Percentiles rank a stretch among this genome's conserved stretches.
These are phyloP conservation scores for Leccinum variicolor DNA, from an alignment of 768 basidiomycete species.

Conservation along the genomic window DNA sequence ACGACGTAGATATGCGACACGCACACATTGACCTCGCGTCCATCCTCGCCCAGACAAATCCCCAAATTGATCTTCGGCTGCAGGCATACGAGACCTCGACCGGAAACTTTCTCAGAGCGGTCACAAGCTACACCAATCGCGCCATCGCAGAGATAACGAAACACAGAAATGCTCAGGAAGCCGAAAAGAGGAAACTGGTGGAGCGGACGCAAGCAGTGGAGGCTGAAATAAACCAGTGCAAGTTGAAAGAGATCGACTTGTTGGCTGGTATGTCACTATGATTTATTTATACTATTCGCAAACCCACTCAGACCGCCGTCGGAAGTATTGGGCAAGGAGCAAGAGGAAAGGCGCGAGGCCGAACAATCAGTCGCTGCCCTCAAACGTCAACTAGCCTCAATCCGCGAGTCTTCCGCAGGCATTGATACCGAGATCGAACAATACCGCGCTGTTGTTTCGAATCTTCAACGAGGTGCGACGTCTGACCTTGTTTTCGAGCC, in stretches of 20 bases:
- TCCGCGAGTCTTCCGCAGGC: constrained; percentile 55
- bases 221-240: constrained; percentile 69
- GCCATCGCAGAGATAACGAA: constrained; percentile 69
- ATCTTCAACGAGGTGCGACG: constrained; percentile 59
- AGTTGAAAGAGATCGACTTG: constrained; percentile 75
- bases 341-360: constrained; percentile 68
- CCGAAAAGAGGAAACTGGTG: constrained; percentile 56
- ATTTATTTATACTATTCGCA: not conserved
- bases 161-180: constrained; percentile 55
- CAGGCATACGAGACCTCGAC: constrained; percentile 63
- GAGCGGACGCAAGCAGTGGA: constrained; percentile 67
- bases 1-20: constrained; percentile 22
- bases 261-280: constrained; percentile 55
- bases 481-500: not conserved
- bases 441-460: constrained; percentile 57
- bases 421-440: constrained; percentile 74
- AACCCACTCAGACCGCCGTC: not conserved
- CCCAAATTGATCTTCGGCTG: constrained; percentile 62
- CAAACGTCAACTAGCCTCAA: constrained; percentile 62
- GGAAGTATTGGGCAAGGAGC: constrained; percentile 63
- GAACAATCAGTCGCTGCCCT: constrained; percentile 58
- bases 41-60: constrained; percentile 51
- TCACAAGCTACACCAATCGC: constrained; percentile 68
- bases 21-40: constrained; percentile 60
- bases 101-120: constrained; percentile 67